Evolutionary conservation across 352 stramenopile genomes (phyloP), one percentile per base, ranked within the genome.

Genomic region (Globisporangium spiculum): DNA sequence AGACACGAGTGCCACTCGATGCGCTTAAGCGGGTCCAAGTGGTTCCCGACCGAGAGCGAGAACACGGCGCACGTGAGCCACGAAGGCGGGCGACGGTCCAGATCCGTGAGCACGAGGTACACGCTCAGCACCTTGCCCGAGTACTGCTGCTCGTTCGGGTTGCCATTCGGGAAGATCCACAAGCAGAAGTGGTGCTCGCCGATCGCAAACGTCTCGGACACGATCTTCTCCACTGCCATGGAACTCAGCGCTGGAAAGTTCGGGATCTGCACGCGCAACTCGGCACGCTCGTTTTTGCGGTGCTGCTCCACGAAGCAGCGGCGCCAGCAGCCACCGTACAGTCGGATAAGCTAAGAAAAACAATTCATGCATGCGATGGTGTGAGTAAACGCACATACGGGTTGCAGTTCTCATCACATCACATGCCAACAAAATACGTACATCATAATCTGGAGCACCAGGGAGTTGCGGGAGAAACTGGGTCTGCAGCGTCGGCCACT

Each of bases 1-100:
- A 94, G 72, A 68, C 82, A 92, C 62, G 86, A 93, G 68, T 94
- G 86, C 84, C 86, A 94, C 60, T 89, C 82, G 38, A 94, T 86
- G 50, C 69, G 72, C 53, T 86, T 82, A 4, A 36, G 48, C 6
- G 78, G 63, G 54, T 87, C 74, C 20, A 59, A 54, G 27, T 78
- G 71, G 70, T 93, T 88, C n/a, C 78, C 67, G 18, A 93, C 83
- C 4, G 79, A 66, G 57, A 93, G 75, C 44, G 84, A 92, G 63
- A 93, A 94, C 22, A 93, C 84, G 1, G 86, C 84, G 52, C 84
- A 93, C 41, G 86, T 94, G 65, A 93, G 75, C 86, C 86, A 94
- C 53, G 81, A 74, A 6, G 75, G 75, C 34, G 75, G 67, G 1
- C 86, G 83, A 1, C 61, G 65, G 4, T 88, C 75, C 7, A 94